These are phyloP conservation scores for Auricularia cornea DNA, from an alignment of 768 basidiomycete genomes.

Conservation along the genomic window DNA sequence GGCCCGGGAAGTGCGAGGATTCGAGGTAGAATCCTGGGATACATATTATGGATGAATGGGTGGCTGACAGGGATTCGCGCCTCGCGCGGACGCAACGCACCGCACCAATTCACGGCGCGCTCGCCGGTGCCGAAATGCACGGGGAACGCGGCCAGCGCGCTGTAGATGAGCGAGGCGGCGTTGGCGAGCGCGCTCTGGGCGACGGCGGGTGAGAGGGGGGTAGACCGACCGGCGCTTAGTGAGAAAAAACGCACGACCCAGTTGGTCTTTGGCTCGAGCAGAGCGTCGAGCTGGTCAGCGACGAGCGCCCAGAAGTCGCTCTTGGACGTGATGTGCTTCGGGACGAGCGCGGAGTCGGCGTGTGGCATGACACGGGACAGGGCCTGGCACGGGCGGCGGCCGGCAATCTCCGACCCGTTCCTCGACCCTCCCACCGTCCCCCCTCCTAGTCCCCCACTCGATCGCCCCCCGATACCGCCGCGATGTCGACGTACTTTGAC, in stretches of 20 bases:
- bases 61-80: neutral
- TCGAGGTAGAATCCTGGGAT: conserved; percentile 80
- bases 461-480: conserved; percentile 12
- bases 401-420: neutral
- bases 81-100: conserved; percentile 37
- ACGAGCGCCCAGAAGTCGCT: conserved; percentile 76
- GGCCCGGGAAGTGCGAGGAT: conserved; percentile 48
- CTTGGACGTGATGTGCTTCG: conserved; percentile 63
- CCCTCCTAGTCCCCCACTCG: too few species aligned
- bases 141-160: conserved; percentile 61
- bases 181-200: conserved; percentile 79
- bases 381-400: neutral
- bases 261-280: conserved; percentile 61
- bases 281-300: conserved; percentile 44
- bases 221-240: neutral
- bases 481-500: conserved; percentile 63
- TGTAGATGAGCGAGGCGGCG: conserved; percentile 71
- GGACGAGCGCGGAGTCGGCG: conserved; percentile 70
- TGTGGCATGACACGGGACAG: conserved; percentile 71
- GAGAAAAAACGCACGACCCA: conserved; percentile 46
- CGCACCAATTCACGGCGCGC: conserved; percentile 87
- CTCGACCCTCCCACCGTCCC: too few species aligned
- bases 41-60: too few species aligned
- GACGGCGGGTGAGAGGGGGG: conserved; percentile 2
- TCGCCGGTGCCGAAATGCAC: conserved; percentile 52